phyloP scores from a whole-genome alignment of 2,329 filamentous ascomycete species.

The Aspergillus hiratsukae region DNA sequence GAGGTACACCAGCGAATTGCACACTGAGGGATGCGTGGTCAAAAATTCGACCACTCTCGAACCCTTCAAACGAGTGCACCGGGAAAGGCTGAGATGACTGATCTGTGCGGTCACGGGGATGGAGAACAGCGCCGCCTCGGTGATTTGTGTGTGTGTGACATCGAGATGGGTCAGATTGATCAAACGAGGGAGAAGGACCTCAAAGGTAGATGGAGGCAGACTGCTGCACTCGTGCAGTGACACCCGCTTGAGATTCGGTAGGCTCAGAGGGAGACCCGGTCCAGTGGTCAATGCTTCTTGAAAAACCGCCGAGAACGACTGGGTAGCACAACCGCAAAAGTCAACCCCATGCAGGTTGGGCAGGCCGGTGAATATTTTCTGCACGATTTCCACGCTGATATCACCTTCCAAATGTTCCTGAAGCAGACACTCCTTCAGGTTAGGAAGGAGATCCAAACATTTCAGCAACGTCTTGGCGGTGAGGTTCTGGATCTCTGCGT shows the following conservation, averaged over 20 bases:
- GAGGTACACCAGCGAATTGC: constrained; percentile 61
- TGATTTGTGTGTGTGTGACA: constrained; percentile 72
- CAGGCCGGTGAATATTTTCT: constrained; percentile 65
- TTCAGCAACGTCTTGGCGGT: constrained; percentile 68
- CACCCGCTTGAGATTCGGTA: constrained; percentile 60
- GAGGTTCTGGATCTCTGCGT: constrained; percentile 69
- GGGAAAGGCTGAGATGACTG: constrained; percentile 73
- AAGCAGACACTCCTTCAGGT: constrained; percentile 70
- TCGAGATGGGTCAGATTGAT: constrained; percentile 69
- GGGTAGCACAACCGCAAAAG: constrained; percentile 70
- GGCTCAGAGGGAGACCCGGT: constrained; percentile 46
- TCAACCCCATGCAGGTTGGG: constrained; percentile 64
- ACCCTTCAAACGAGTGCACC: constrained; percentile 67
- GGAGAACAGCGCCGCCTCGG: constrained; percentile 62
- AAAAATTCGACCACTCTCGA: constrained; percentile 66
- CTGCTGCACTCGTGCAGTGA: constrained; percentile 76
- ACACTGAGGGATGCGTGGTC: constrained; percentile 64
- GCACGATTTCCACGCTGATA: constrained; percentile 62
- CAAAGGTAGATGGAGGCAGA: constrained; percentile 63
- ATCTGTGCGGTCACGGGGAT: constrained; percentile 68
- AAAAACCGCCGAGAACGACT: constrained; percentile 63
- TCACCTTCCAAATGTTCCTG: constrained; percentile 80
- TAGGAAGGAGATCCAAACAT: constrained; percentile 67
- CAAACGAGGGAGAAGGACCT: constrained; percentile 67
- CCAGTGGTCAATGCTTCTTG: constrained; percentile 47